A percentile compares a stretch with the other conserved stretches of the same genome.
Evolutionary conservation across 495 filamentous ascomycete species (phyloP).

Genomic region (Aspergillus baeticus): DNA sequence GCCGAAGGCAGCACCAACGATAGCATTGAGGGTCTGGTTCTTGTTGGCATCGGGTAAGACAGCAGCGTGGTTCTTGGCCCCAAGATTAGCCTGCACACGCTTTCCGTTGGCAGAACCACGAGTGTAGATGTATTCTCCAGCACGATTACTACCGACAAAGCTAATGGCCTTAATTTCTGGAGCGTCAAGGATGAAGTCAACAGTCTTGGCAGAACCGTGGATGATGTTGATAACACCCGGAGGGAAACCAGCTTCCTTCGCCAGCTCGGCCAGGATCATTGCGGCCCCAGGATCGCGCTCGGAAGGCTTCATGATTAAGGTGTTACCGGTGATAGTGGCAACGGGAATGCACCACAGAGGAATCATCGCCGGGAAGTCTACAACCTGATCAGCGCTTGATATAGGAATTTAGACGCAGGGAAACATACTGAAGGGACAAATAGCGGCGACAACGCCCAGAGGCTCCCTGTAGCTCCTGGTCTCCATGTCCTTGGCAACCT

Average conservation of each 20-base stretch:
- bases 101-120: slow-evolving; percentile 90
- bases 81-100: slow-evolving; percentile 95
- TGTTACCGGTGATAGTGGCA: slow-evolving; percentile 93
- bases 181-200: slow-evolving; percentile 97
- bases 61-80: slow-evolving; percentile 97
- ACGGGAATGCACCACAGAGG: slow-evolving; percentile 96
- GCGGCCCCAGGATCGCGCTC: slow-evolving; percentile 97
- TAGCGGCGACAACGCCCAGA: slow-evolving; percentile 90
- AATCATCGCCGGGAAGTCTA: slow-evolving; percentile 97
- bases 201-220: slow-evolving; percentile 85
- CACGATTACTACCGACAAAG: slow-evolving; percentile 96
- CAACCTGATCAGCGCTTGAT: neutral
- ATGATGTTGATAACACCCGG: slow-evolving; percentile 92
- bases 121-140: slow-evolving; percentile 93
- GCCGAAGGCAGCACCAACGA: slow-evolving; percentile 93
- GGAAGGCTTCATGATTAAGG: slow-evolving; percentile 91
- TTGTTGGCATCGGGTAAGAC: slow-evolving; percentile 97
- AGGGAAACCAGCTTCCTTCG: slow-evolving; percentile 89
- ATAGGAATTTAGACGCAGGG: neutral
- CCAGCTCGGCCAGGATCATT: slow-evolving; percentile 96
- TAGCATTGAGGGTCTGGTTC: slow-evolving; percentile 93
- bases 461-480: slow-evolving; percentile 91
- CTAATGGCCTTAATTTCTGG: slow-evolving; percentile 96
- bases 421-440: slow-evolving; percentile 96
- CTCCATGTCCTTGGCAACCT: slow-evolving; percentile 99